Evolutionary conservation across 495 filamentous ascomycete genomes (phyloP), one percentile per base, ranked within the genome.

Genomic region (Penicillium bialowiezense): DNA sequence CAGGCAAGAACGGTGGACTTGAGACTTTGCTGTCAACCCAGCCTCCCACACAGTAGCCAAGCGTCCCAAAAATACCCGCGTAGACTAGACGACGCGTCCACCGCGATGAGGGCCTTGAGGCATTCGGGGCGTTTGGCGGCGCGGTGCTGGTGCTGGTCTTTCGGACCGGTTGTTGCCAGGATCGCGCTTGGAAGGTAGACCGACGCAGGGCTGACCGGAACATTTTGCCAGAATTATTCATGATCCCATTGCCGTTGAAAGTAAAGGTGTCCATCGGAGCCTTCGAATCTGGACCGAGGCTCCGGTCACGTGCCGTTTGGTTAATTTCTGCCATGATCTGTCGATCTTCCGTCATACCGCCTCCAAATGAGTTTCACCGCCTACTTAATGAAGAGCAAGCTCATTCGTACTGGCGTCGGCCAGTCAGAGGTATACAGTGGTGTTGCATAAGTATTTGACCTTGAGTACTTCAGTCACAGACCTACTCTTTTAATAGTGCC

Each of bases 61-160:
- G 26, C 9, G 44, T 33, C 9, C 67, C 67, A 54, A 74, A 76
- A 5, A 76, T 51, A 13, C 53, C 55, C 3, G 54, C 54, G 48
- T 69, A 74, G 10, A 70, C 39, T 8, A 73, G 40, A n/a, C 68
- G 66, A 42, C 72, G 70, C 29, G 54, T 57, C 72, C 70, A 75
- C 49, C 51, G 60, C 35, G 58, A 68, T 43, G 52, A 36, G 61
- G 50, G 34, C 32, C 52, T 44, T 10, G 56, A 43, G 35, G 54
- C 38, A 39, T 55, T 46, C 49, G 40, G 37, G 35, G 54, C 38
- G 36, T 55, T 46, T 50, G 40, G 37, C 14, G 17, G 31, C 35
- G 43, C 21, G 46, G 46, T 33, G 60, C 35, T 42, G 44, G 62
- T 66, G 56, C 61, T 64, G 42, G 42, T 20, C 24, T 62, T 54